Evolutionary conservation across 2,329 filamentous ascomycete species (phyloP).

Genomic region (Clarireedia monteithiana): DNA sequence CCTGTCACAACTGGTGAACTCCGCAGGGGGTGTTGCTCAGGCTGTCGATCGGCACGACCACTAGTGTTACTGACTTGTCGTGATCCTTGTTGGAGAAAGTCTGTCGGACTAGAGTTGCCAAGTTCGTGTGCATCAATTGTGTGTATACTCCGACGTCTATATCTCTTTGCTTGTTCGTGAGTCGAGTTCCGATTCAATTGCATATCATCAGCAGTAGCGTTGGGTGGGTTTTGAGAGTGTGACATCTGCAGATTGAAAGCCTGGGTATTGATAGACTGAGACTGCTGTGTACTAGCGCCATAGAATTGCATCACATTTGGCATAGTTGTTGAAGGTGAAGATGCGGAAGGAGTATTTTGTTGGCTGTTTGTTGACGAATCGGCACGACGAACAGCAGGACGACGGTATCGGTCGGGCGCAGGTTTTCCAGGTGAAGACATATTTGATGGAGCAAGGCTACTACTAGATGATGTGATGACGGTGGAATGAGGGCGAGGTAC

Average conservation of each 20-base stretch:
- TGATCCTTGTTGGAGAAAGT: slow-evolving; percentile 22
- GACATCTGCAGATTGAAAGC: slow-evolving; percentile 23
- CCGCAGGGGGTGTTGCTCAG: slow-evolving; percentile 27
- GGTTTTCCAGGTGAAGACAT: slow-evolving; percentile 49
- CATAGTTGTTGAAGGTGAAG: slow-evolving; percentile 45
- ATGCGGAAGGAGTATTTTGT: slow-evolving; percentile 14
- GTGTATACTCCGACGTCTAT: slow-evolving; percentile 77
- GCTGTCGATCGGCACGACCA: slow-evolving; percentile 26
- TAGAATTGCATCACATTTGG: slow-evolving; percentile 48
- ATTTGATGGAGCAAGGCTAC: slow-evolving; percentile 42
- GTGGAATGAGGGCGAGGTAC: slow-evolving; percentile 32
- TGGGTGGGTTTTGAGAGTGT: slow-evolving; percentile 18
- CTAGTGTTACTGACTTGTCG: slow-evolving; percentile 25
- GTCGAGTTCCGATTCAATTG: slow-evolving; percentile 48
- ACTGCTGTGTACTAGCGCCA: slow-evolving; percentile 34
- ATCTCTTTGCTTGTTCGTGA: slow-evolving; percentile 65
- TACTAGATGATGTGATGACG: slow-evolving; percentile 34
- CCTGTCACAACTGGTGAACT: slow-evolving; percentile 26
- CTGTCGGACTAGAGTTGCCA: slow-evolving; percentile 10
- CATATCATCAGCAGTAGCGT: slow-evolving; percentile 24
- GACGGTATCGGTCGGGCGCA: slow-evolving; percentile 77
- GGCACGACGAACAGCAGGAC: slow-evolving; percentile 47
- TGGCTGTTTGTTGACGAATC: slow-evolving; percentile 27
- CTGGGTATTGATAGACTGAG: slow-evolving; percentile 17
- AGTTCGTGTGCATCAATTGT: slow-evolving; percentile 41